Evolutionary conservation across 2,329 filamentous ascomycete species (phyloP), one percentile per base, ranked within the genome.

Genomic region (Aspergillus spinulosporus): DNA sequence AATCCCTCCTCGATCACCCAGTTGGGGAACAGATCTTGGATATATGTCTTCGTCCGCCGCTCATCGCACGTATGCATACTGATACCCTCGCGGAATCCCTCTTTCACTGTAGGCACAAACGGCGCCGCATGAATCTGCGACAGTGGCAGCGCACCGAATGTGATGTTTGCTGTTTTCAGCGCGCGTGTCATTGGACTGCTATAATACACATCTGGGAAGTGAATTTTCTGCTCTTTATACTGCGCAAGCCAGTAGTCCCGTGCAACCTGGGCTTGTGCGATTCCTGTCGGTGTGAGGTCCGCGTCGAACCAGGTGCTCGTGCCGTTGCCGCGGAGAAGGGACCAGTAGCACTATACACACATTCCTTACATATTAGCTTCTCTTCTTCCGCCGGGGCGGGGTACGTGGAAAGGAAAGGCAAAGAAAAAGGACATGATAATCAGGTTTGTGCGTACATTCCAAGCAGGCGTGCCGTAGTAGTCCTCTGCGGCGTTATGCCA

Each of bases 51-150:
- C 56, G 66, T 76, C 55, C 74, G 79, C 14, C 84, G 76, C 15
- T 80, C 77, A 65, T 86, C 82, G 61, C 84, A 86, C 0, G 84
- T 86, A 67, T 86, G 84, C 39, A 83, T 76, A 40, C 80, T 82
- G 36, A 85, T 79, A 1, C 78, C 77, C 66, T 86, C 84, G 12
- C 84, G 74, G 48, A 86, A 74, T 31, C 78, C 67, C 65, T 86
- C 83, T 64, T 84, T 84, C 60, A 87, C 69, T 0, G 76, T 69
- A 0, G 83, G 84, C 4, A 70, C 64, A 60, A 85, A 86, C 15
- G 28, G 12, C 0, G 73, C 72, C 12, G 70, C 64, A 11, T 71
- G 65, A 5, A 12, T 29, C 58, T 56, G 15, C 52, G 52, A 0
- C 81, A 80, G 3, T 84, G 59, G 1, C 36, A n/a, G 36, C 36